A percentile compares a stretch with the other conserved stretches of the same genome.
Evolutionary conservation across 176 grass and related monocot genomes (phyloP).

Genomic region (Puya raimondii): DNA sequence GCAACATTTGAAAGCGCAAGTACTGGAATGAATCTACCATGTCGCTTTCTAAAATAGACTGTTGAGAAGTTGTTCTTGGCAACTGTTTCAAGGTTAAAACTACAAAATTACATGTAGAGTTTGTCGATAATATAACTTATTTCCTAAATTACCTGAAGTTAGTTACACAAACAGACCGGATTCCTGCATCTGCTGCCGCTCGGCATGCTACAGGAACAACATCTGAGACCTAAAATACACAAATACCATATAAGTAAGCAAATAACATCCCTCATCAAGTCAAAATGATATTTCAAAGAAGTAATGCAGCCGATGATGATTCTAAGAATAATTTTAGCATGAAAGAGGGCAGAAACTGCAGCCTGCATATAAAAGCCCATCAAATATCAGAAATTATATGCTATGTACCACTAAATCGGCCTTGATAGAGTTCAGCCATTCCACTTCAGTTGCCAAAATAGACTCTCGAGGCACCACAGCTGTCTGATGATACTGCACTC

Average conservation of each 20-base stretch:
- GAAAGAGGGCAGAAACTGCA: no score
- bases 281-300: constrained; percentile 7
- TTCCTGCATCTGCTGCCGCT: constrained; percentile 81
- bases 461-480: constrained; percentile 80
- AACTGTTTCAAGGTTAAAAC: background rate
- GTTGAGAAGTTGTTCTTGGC: background rate
- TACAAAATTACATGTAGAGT: background rate
- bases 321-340: background rate
- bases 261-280: background rate
- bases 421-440: constrained; percentile 86
- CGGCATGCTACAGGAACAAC: constrained; percentile 91
- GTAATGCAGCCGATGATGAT: constrained; percentile 1
- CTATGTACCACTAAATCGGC: constrained; percentile 78
- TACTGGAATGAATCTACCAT: no score
- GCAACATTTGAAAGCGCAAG: no score
- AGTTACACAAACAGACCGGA: constrained; percentile 83
- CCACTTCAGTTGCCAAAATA: constrained; percentile 79
- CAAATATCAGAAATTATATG: constrained; percentile 2
- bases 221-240: constrained; percentile 66
- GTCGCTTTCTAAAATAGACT: background rate
- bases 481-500: constrained; percentile 85
- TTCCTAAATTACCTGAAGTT: constrained; percentile 68
- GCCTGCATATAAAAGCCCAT: constrained; percentile 1
- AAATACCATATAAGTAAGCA: background rate
- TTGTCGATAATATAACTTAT: background rate